phyloP scores from a whole-genome alignment of 345 rosid species.

The Salix arbutifolia region DNA sequence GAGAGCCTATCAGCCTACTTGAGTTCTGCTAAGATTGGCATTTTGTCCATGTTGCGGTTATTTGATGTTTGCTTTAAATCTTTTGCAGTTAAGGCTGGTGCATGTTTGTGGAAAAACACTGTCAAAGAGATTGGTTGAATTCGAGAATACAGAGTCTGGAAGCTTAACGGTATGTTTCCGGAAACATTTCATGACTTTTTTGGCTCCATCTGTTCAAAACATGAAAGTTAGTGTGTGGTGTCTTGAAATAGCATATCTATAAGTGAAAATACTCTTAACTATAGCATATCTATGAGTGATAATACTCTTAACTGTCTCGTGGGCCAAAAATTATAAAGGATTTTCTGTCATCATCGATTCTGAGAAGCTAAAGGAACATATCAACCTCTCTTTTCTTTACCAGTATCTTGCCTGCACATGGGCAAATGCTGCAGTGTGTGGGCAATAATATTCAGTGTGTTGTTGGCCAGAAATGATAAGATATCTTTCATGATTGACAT shows the following conservation, averaged over 20 bases:
- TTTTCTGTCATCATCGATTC: background rate
- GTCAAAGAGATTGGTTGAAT: conserved; percentile 82
- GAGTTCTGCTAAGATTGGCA: background rate
- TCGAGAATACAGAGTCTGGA: conserved; percentile 78
- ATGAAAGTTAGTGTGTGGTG: background rate
- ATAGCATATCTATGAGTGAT: background rate
- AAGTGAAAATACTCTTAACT: background rate
- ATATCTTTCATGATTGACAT: background rate
- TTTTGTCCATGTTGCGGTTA: background rate
- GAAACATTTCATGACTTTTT: background rate
- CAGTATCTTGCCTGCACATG: too few species aligned
- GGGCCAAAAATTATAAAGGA: background rate
- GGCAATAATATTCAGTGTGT: too few species aligned
- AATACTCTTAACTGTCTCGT: background rate
- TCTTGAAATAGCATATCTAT: background rate
- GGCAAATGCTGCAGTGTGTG: too few species aligned
- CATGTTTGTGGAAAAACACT: conserved; percentile 93
- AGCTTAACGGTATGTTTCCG: conserved; percentile 66
- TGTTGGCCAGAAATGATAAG: background rate
- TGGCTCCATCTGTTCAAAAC: background rate
- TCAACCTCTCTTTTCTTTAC: too few species aligned
- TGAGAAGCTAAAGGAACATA: too few species aligned
- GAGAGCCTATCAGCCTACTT: background rate
- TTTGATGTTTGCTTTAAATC: background rate
- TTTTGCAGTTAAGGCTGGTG: conserved; percentile 58